A percentile compares a stretch with the other conserved stretches of the same genome.
Evolutionary conservation across 1,284 basidiomycete genomes (phyloP).

Genomic region (Cryptococcus maquisensis): DNA sequence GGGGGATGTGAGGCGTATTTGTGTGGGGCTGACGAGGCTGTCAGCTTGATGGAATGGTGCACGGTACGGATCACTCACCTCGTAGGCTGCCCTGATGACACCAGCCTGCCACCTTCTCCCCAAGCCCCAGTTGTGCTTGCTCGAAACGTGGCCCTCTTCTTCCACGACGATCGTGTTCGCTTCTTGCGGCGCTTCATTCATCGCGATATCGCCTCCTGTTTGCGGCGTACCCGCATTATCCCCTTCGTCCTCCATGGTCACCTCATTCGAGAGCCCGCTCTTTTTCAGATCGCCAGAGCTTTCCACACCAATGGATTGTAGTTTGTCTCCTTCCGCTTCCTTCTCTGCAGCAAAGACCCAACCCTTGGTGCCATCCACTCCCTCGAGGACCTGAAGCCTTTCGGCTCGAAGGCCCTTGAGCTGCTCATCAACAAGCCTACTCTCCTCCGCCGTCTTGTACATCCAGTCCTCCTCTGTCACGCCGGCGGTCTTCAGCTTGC

Average conservation of each 20-base stretch:
- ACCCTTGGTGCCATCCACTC: slow-evolving; percentile 24
- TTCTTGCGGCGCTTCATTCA: background rate
- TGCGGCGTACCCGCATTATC: slow-evolving; percentile 3
- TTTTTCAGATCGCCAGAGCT: background rate
- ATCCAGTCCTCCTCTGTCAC: slow-evolving; percentile 87
- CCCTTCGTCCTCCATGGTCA: slow-evolving; percentile 10
- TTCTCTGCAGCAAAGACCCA: slow-evolving; percentile 35
- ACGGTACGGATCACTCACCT: slow-evolving; percentile 26
- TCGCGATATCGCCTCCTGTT: background rate
- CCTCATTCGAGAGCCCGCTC: slow-evolving; percentile 15
- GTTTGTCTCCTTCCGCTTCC: background rate
- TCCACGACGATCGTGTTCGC: slow-evolving; percentile 25
- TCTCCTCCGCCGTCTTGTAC: slow-evolving; percentile 65
- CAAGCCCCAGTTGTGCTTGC: slow-evolving; percentile 12
- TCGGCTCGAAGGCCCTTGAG: slow-evolving; percentile 62
- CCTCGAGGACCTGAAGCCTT: slow-evolving; percentile 52
- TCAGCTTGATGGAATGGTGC: background rate
- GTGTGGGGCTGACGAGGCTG: slow-evolving; percentile 38
- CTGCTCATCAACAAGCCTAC: slow-evolving; percentile 60
- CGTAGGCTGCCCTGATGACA: slow-evolving; percentile 35
- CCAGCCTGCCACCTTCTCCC: slow-evolving; percentile 28
- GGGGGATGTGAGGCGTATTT: slow-evolving; percentile 44
- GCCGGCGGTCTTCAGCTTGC: slow-evolving; percentile 56
- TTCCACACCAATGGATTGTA: background rate
- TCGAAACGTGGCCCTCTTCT: slow-evolving; percentile 10